phyloP scores from a whole-genome alignment of 2,329 filamentous ascomycete genomes.

The Hansfordia pulvinata region DNA sequence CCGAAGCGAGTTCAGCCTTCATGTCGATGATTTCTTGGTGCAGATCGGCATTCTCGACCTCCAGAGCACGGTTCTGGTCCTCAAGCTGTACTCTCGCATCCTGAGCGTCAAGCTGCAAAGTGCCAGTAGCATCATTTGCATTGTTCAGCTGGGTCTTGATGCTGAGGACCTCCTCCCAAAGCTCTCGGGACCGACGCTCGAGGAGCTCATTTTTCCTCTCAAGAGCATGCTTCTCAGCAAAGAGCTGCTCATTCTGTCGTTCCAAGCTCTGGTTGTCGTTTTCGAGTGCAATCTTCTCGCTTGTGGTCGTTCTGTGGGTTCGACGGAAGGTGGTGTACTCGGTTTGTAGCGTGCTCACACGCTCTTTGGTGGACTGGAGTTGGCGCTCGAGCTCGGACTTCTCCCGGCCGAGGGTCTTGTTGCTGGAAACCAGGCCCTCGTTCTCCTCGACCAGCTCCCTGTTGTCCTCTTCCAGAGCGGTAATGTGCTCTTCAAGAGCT shows the following conservation, averaged over 20 bases:
- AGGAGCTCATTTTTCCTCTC: constrained; percentile 10
- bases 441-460: constrained; percentile 29
- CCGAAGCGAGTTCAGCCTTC: constrained; percentile 7
- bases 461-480: constrained; percentile 22
- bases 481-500: no score
- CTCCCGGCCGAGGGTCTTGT: constrained; percentile 25
- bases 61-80: constrained; percentile 8
- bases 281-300: constrained; percentile 18
- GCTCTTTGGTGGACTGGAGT: constrained; percentile 8
- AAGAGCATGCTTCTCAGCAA: constrained; percentile 10
- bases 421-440: constrained; percentile 26
- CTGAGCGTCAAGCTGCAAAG: constrained; percentile 8
- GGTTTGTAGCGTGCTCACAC: constrained; percentile 22
- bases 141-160: constrained; percentile 7
- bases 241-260: no score
- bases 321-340: constrained; percentile 27
- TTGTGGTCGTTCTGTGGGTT: no score
- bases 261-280: constrained; percentile 1
- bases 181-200: constrained; percentile 12
- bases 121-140: constrained; percentile 9
- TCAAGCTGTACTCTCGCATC: not conserved
- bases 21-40: constrained; percentile 11
- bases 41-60: constrained; percentile 10
- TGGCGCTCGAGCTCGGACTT: constrained; percentile 28
- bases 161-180: constrained; percentile 8